A percentile compares a stretch with the other conserved stretches of the same genome.
phyloP scores from a whole-genome alignment of 768 basidiomycete genomes.

The Termitomyces sp. region DNA sequence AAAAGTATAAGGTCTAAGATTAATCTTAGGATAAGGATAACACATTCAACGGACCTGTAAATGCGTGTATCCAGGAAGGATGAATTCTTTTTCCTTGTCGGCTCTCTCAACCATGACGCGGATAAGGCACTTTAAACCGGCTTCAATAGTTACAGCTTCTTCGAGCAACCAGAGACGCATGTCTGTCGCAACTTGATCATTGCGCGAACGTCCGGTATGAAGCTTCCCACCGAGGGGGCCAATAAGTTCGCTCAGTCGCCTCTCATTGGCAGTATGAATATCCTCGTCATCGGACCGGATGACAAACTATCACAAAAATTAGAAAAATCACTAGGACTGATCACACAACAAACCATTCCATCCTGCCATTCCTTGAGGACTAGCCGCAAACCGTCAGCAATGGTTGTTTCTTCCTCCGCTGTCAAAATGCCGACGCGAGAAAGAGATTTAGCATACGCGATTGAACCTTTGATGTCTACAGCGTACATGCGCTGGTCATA shows the following conservation, averaged over 20 bases:
- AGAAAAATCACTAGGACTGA: neutral
- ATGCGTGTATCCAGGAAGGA: conserved; percentile 97
- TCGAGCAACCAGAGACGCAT: conserved; percentile 94
- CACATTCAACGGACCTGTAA: conserved; percentile 58
- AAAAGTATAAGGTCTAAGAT: neutral
- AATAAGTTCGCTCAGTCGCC: conserved; percentile 88
- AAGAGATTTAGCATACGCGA: conserved; percentile 91
- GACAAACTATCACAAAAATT: conserved; percentile 48
- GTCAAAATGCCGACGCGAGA: conserved; percentile 77
- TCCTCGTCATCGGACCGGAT: conserved; percentile 90
- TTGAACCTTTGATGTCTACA: conserved; percentile 89
- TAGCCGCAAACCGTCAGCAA: conserved; percentile 64
- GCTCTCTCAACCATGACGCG: conserved; percentile 89
- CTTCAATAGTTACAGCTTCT: conserved; percentile 62
- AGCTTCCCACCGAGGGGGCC: conserved; percentile 92
- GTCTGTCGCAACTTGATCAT: conserved; percentile 98
- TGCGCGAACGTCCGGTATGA: conserved; percentile 94
- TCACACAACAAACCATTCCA: conserved; percentile 50
- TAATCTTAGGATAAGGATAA: neutral
- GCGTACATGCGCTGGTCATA: conserved; percentile 95
- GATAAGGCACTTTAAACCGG: conserved; percentile 69
- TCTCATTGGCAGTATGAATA: conserved; percentile 98
- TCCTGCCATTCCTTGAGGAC: conserved; percentile 86
- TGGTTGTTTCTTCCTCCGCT: conserved; percentile 63
- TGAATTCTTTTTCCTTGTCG: conserved; percentile 84